Percentiles rank a stretch among this genome's conserved stretches.
Conservation (phyloP, 768 basidiomycete genomes). For the Galerina marginata region DNA sequence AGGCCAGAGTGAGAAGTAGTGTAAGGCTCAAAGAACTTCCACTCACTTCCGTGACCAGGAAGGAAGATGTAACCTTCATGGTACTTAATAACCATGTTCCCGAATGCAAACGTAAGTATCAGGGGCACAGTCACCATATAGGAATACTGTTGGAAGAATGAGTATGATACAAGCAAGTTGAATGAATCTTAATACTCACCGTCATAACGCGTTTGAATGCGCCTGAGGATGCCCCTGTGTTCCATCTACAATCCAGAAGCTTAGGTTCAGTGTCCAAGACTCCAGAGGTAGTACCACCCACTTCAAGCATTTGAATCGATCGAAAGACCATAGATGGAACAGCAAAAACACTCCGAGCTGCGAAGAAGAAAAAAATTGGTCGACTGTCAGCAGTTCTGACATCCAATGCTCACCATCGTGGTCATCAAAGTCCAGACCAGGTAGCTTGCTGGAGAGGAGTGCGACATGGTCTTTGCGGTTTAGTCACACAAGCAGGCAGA, state of each 20-base stretch:
- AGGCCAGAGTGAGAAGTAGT: slow-evolving; percentile 4
- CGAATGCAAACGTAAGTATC: slow-evolving; percentile 60
- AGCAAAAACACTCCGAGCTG: slow-evolving; percentile 69
- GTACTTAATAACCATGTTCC: slow-evolving; percentile 78
- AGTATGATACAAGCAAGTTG: background rate
- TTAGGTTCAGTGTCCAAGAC: background rate
- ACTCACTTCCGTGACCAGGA: slow-evolving; percentile 57
- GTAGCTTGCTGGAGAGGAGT: slow-evolving; percentile 62
- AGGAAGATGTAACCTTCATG: slow-evolving; percentile 60
- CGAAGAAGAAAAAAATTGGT: background rate
- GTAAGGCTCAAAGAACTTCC: background rate
- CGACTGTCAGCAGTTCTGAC: background rate
- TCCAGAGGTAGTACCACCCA: slow-evolving; percentile 30
- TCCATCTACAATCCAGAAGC: slow-evolving; percentile 56
- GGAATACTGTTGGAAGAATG: slow-evolving; percentile 58
- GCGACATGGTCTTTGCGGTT: slow-evolving; percentile 53
- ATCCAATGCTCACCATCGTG: slow-evolving; percentile 44
- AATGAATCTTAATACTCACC: slow-evolving; percentile 41
- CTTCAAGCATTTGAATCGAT: slow-evolving; percentile 77
- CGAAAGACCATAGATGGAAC: slow-evolving; percentile 81
- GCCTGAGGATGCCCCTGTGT: slow-evolving; percentile 67
- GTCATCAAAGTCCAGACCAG: slow-evolving; percentile 69
- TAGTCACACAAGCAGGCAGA: background rate
- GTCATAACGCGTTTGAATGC: slow-evolving; percentile 89
- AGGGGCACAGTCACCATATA: slow-evolving; percentile 70